Percentiles rank a stretch among this genome's conserved stretches.
Evolutionary conservation across 176 grass and related monocot genomes (phyloP).

Genomic region (Ampelocalamus luodianensis): DNA sequence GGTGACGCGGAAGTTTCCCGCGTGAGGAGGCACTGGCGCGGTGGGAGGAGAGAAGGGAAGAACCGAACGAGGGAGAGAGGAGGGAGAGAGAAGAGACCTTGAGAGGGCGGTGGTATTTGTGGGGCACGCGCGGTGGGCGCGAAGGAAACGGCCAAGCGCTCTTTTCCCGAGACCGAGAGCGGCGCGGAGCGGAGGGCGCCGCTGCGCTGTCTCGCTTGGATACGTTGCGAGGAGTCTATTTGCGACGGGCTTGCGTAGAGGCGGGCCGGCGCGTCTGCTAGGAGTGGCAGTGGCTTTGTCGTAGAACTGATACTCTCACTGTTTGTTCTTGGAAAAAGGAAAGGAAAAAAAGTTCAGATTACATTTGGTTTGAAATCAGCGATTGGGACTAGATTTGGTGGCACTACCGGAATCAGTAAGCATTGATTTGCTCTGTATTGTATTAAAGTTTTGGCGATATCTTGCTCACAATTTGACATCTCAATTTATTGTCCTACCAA

Average conservation of each 20-base stretch:
- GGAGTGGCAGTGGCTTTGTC: too few species aligned
- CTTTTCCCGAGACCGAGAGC: background rate
- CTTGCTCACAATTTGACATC: background rate
- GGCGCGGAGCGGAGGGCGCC: background rate
- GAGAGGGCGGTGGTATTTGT: slow-evolving; percentile 17
- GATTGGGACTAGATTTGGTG: background rate
- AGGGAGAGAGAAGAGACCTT: background rate
- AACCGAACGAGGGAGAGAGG: background rate
- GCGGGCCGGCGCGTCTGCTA: background rate
- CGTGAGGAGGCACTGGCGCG: background rate
- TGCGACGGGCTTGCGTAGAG: background rate
- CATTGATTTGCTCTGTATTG: background rate
- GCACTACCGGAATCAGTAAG: background rate
- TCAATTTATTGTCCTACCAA: background rate
- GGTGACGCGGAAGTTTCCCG: background rate
- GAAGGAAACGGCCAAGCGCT: slow-evolving; percentile 24
- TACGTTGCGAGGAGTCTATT: background rate
- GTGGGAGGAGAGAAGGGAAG: too few species aligned
- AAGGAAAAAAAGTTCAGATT: too few species aligned
- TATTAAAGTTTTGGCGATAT: background rate
- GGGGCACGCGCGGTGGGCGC: slow-evolving; percentile 2
- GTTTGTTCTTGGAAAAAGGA: background rate
- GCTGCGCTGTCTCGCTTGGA: too few species aligned
- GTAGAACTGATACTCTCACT: too few species aligned
- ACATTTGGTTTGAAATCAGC: background rate